A percentile compares a stretch with the other conserved stretches of the same genome.
Evolutionary conservation across 805 yeast genomes (phyloP).

Genomic region (Nakazawaea ambrosiae): DNA sequence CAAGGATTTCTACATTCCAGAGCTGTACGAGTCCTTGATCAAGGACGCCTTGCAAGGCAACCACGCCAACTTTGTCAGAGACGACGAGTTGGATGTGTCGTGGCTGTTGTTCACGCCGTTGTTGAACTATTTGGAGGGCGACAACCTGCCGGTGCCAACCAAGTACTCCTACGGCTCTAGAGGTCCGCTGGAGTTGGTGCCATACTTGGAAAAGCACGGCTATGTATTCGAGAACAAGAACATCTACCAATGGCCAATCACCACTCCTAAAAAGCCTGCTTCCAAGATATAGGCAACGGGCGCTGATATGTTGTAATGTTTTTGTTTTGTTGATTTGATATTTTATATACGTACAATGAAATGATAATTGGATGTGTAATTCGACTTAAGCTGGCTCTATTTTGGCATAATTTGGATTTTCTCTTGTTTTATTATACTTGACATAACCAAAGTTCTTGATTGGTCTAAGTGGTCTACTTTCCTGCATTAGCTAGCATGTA

Average conservation of each 20-base stretch:
- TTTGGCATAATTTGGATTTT: too few species aligned
- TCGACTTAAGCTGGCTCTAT: too few species aligned
- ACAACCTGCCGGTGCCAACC: conserved; percentile 59
- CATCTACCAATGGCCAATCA: conserved; percentile 87
- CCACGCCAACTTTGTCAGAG: conserved; percentile 96
- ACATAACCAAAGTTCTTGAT: too few species aligned
- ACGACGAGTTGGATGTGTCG: conserved; percentile 90
- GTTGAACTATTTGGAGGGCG: conserved; percentile 69
- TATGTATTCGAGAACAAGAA: conserved; percentile 59
- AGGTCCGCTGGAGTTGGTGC: conserved; percentile 66
- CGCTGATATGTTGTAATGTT: too few species aligned
- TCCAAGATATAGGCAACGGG: too few species aligned
- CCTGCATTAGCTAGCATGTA: too few species aligned
- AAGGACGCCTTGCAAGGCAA: conserved; percentile 87
- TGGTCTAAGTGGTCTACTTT: too few species aligned
- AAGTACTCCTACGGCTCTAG: conserved; percentile 85
- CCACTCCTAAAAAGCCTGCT: conserved; percentile 42
- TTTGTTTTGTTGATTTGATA: too few species aligned
- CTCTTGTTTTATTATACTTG: too few species aligned
- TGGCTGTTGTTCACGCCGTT: conserved; percentile 94
- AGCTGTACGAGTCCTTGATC: conserved; percentile 93
- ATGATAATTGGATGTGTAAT: too few species aligned
- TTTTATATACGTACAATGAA: too few species aligned
- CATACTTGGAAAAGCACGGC: conserved; percentile 63
- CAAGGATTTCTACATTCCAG: conserved; percentile 89